A percentile compares a stretch with the other conserved stretches of the same genome.
Evolutionary conservation across 371 early-diverging fungal genomes (phyloP).

Genomic region (Mycotypha africana): DNA sequence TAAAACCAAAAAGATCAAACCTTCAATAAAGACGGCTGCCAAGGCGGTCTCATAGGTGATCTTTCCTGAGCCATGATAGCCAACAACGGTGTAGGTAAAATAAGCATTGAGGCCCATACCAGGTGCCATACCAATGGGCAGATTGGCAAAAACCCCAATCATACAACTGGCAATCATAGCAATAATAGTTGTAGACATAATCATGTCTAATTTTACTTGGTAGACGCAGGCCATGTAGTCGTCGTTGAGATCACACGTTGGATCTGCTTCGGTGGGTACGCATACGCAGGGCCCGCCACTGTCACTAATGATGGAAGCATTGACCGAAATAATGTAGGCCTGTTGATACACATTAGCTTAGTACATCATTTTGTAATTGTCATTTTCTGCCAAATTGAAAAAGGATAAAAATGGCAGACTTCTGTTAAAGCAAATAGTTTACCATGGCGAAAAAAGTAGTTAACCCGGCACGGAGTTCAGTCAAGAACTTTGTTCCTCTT

Average conservation of each 20-base stretch:
- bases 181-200: slow-evolving; percentile 67
- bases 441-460: slow-evolving; percentile 39
- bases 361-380: too few relatives aligned
- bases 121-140: slow-evolving; percentile 75
- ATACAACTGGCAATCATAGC: slow-evolving; percentile 59
- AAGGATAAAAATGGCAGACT: background rate
- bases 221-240: slow-evolving; percentile 61
- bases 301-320: slow-evolving; percentile 71
- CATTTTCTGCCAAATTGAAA: too few relatives aligned
- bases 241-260: slow-evolving; percentile 35
- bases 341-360: background rate
- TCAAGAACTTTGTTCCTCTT: slow-evolving; percentile 52
- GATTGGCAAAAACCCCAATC: slow-evolving; percentile 69
- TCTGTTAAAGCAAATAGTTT: background rate
- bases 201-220: slow-evolving; percentile 59
- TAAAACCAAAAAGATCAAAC: slow-evolving; percentile 65
- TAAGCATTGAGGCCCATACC: slow-evolving; percentile 81
- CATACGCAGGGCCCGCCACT: slow-evolving; percentile 75
- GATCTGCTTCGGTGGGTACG: slow-evolving; percentile 35
- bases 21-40: slow-evolving; percentile 78
- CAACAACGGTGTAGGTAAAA: slow-evolving; percentile 77
- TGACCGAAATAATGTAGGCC: slow-evolving; percentile 49
- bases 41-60: slow-evolving; percentile 66
- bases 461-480: slow-evolving; percentile 69
- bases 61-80: slow-evolving; percentile 68